Base-by-base conservation (phyloP, 805 yeast species). In the Metschnikowia matae region DNA sequence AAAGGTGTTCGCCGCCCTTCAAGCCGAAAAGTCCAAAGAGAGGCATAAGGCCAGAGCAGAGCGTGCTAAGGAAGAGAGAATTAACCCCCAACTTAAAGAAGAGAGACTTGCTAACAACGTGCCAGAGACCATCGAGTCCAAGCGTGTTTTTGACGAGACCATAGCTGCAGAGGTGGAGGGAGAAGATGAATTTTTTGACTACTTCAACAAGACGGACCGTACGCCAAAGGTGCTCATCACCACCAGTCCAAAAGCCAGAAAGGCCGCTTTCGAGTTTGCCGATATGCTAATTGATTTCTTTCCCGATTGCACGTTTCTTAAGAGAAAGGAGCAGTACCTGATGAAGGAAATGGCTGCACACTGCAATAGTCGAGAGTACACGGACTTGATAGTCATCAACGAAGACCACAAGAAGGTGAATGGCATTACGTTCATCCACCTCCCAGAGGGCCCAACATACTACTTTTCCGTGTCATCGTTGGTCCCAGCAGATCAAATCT, bases 401-500 rank as follows among this genome's bases (percentile, higher is more conserved):
- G 99, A 94, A 69, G 97, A 89, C 70, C 91, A 91, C 69, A 94
- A 92, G 68, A 79, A 78, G 55, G 95, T 94, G 36, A 91, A 87
- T 48, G 99, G 99, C 1, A 70, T 94, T 51, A 89, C 98, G 0
- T 87, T 94, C 62, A 85, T 94, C 50, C 97, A 94, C 71, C 76
- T 94, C 52, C 99, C 99, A 7, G 87, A 80, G 42, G 99, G 99
- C 0, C 99, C 99, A 35, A 87, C 97, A 0, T 89, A 89, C 65
- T 91, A 92, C 70, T 94, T 94, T 62, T 85, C 94, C 29, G 73
- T 94, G 3, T 75, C 89, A 6, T 89, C 96, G 3, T 77, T 87
- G 40, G 80, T 81, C 14, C 87, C 88, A 59, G 85, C 91, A 10
- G 82, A 87, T 58, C 75, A 80, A 56, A 89, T 94, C 48, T 66